A percentile compares a stretch with the other conserved stretches of the same genome.
Evolutionary conservation across 1,284 basidiomycete genomes (phyloP).

Genomic region (Ceratobasidium sp.): DNA sequence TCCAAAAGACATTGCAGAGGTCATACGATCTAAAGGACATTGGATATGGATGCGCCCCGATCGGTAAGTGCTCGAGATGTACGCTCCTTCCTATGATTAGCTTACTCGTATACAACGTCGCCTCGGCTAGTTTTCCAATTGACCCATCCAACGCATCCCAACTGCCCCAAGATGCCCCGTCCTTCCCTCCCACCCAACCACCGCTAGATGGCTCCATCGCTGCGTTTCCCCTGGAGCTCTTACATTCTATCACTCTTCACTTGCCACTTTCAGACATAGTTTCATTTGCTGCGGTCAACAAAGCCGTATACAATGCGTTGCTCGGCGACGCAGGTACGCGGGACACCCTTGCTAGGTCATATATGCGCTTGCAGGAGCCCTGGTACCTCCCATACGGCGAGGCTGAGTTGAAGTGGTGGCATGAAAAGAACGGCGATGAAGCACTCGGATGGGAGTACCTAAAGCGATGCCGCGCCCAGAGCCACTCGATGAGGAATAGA

Average conservation of each 20-base stretch:
- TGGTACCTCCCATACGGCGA: slow-evolving; percentile 31
- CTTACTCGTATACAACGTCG: background rate
- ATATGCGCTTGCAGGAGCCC: slow-evolving; percentile 23
- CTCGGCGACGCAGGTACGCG: background rate
- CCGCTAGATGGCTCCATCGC: background rate
- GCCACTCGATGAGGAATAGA: slow-evolving; percentile 41
- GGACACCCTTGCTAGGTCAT: slow-evolving; percentile 18
- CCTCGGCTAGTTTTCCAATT: background rate
- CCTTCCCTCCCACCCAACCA: background rate
- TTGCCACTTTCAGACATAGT: slow-evolving; percentile 14
- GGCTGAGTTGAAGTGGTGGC: slow-evolving; percentile 26
- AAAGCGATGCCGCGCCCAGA: slow-evolving; percentile 7
- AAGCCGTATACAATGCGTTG: background rate
- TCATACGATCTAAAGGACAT: slow-evolving; percentile 5
- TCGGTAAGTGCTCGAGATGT: slow-evolving; percentile 4
- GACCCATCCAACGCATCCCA: background rate
- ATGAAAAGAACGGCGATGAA: slow-evolving; percentile 15
- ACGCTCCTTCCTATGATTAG: background rate
- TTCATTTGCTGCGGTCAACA: slow-evolving; percentile 9
- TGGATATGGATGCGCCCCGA: slow-evolving; percentile 44
- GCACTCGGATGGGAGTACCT: slow-evolving; percentile 38
- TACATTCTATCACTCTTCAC: slow-evolving; percentile 2
- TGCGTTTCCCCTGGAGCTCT: slow-evolving; percentile 7
- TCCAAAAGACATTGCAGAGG: slow-evolving; percentile 25
- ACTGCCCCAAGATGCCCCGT: no score